These are phyloP conservation scores for Sugiyamaella valdiviana DNA, from an alignment of 805 yeast genomes.

Conservation along the genomic window DNA sequence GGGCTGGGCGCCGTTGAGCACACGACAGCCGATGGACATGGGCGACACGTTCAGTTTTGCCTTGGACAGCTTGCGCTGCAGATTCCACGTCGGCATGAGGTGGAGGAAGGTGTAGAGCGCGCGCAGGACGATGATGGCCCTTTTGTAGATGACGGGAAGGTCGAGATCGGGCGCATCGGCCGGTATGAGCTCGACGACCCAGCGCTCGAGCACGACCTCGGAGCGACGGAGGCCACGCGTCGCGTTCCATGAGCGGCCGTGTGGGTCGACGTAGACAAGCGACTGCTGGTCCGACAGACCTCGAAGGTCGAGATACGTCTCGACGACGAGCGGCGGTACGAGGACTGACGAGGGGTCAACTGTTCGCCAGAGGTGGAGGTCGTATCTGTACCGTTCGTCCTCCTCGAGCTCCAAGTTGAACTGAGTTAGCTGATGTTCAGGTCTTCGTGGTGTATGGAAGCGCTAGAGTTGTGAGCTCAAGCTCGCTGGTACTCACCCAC, in stretches of 20 bases:
- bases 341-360: slow-evolving; percentile 31
- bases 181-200: slow-evolving; percentile 67
- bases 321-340: slow-evolving; percentile 84
- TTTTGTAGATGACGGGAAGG: slow-evolving; percentile 64
- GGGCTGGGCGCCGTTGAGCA: slow-evolving; percentile 69
- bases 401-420: slow-evolving; percentile 39
- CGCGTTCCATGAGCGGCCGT: slow-evolving; percentile 42
- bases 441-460: slow-evolving; percentile 18
- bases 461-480: not conserved
- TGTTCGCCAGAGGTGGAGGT: slow-evolving; percentile 55
- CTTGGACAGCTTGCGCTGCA: slow-evolving; percentile 42
- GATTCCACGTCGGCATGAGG: slow-evolving; percentile 64
- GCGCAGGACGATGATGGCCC: slow-evolving; percentile 66
- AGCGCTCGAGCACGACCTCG: slow-evolving; percentile 89
- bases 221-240: slow-evolving; percentile 57
- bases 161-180: slow-evolving; percentile 34
- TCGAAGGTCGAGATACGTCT: slow-evolving; percentile 68
- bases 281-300: slow-evolving; percentile 50
- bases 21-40: slow-evolving; percentile 49
- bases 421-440: slow-evolving; percentile 28
- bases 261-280: slow-evolving; percentile 50
- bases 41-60: slow-evolving; percentile 35
- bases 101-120: slow-evolving; percentile 60
- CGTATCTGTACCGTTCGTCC: slow-evolving; percentile 42
- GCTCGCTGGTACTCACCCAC: slow-evolving; percentile 22